A percentile compares a stretch with the other conserved stretches of the same genome.
phyloP scores from a whole-genome alignment of 805 yeast genomes.

The Candida piceae region DNA sequence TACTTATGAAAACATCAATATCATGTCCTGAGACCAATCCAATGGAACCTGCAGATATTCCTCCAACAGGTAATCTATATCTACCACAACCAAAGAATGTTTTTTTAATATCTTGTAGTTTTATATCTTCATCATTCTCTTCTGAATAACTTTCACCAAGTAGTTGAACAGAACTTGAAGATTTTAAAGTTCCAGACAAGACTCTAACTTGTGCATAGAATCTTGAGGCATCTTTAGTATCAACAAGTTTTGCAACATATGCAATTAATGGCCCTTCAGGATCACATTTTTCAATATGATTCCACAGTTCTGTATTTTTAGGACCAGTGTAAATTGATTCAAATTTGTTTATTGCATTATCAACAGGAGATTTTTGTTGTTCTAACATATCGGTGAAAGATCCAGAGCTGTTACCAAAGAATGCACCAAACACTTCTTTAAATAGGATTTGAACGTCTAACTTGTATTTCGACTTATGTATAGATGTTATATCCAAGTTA shows the following conservation, averaged over 20 bases:
- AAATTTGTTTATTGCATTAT: slow-evolving; percentile 25
- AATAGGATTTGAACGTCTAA: slow-evolving; percentile 59
- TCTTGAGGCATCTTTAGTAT: slow-evolving; percentile 44
- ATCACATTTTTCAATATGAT: slow-evolving; percentile 30
- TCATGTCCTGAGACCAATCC: slow-evolving; percentile 58
- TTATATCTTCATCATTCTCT: slow-evolving; percentile 50
- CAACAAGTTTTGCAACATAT: slow-evolving; percentile 53
- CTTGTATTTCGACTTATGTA: slow-evolving; percentile 37
- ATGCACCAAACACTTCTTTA: slow-evolving; percentile 43
- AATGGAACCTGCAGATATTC: slow-evolving; percentile 60
- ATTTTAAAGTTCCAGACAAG: slow-evolving; percentile 50
- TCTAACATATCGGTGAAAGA: slow-evolving; percentile 53
- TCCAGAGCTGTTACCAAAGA: slow-evolving; percentile 45
- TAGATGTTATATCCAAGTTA: slow-evolving; percentile 39
- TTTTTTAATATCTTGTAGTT: slow-evolving; percentile 35
- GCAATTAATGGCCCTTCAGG: slow-evolving; percentile 43
- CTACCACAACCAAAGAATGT: slow-evolving; percentile 64
- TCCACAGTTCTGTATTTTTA: too few relatives aligned
- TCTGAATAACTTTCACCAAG: slow-evolving; percentile 49
- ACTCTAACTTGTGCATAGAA: slow-evolving; percentile 60
- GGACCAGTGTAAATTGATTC: slow-evolving; percentile 24
- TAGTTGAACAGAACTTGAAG: slow-evolving; percentile 45
- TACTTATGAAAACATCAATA: slow-evolving; percentile 48
- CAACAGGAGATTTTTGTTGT: slow-evolving; percentile 34
- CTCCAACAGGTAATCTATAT: slow-evolving; percentile 51